Evolutionary conservation across 2,329 filamentous ascomycete genomes (phyloP), one percentile per base, ranked within the genome.

Genomic region (Mollisiaceae sp.): DNA sequence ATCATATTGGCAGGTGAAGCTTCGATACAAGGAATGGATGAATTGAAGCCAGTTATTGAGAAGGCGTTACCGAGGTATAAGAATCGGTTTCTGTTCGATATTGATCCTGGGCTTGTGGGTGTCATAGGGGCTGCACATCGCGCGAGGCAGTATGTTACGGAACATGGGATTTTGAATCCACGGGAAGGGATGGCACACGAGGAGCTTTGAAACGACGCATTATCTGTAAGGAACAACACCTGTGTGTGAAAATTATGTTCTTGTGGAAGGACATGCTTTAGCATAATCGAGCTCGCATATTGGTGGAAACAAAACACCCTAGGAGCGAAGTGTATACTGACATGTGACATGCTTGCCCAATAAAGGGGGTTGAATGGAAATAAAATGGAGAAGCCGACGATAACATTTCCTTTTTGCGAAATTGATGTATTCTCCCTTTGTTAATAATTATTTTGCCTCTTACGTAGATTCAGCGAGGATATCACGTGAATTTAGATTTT

Each of bases 1-100:
- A 57, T 57, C 9, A 39, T 57, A 4, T 24, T 57, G 32, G 35
- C 32, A 57, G 55, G 55, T 57, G 55, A 57, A 39, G 35, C 55
- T 12, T 57, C 55, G n/a, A 38, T 2, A 12, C 12, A 57, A 14
- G 55, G 35, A 4, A 57, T 57, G 35, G 14, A 57, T 8, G 55
- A 1, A 22, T 8, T 57, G 55, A 57, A 57, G 55, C 32, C 9
- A 6, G 55, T 57, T 11, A 57, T 57, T 22, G 32, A 12, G n/a
- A 22, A 57, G n/a, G 32, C 35, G 9, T 22, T 57, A 5, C 55
- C 55, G 4, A 18, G 9, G 55, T 57, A 57, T 15, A 39, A 57
- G 14, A 35, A 57, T 24, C 32, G 55, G 11, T 57, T 57, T 39
- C 18, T 57, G 32, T 57, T 39, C 35, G 6, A n/a, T 39, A 57